Base-by-base conservation (phyloP, 1,284 basidiomycete species). In the Sphaerobolus stellatus region DNA sequence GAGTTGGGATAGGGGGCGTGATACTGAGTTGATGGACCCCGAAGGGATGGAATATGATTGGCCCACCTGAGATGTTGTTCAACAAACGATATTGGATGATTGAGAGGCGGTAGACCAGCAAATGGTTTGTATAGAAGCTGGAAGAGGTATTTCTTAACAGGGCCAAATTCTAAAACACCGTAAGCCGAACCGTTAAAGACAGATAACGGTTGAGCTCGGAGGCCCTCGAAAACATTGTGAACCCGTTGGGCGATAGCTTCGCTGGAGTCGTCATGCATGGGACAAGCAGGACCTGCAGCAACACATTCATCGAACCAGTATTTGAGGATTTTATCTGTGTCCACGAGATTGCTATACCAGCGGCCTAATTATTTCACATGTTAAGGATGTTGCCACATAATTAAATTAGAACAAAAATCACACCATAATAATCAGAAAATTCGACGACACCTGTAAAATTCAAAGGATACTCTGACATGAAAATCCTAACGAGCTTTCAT, bases 301-400 rank as follows among this genome's bases (percentile, higher is more conserved):
- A 63, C 61, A 59, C 76, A 78, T 27, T 63, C 64, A 3, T 66
- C 62, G 59, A 68, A 73, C 61, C 78, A 73, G 1, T 62, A 60
- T 36, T 68, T 59, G 56, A 74, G 52, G 31, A 56, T 60, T 24
- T 56, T 57, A 16, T 68, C 64, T 2, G 59, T 60, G 56, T 66
- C 64, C 14, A 58, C 34, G 18, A 66, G 54, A 55, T 66, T 66
- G 34, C 58, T 56, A 51, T 57, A 60, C 66, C 65, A 66, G 8
- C 50, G 51, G 2, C 58, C 56, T 30, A 45, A 20, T 61, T 46
- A 62, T 64, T 60, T 65, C 68, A 48, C 62, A 59, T 2, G 2
- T 25, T 16, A 55, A 36, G 20, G n/a, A 25, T 22, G 18, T 45
- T n/a, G n/a, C 20, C 25, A 24, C 3, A 18, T 8, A 27, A 50